Base-by-base conservation (phyloP, 1,284 basidiomycete species). In the Cutaneotrichosporon curvatum region DNA sequence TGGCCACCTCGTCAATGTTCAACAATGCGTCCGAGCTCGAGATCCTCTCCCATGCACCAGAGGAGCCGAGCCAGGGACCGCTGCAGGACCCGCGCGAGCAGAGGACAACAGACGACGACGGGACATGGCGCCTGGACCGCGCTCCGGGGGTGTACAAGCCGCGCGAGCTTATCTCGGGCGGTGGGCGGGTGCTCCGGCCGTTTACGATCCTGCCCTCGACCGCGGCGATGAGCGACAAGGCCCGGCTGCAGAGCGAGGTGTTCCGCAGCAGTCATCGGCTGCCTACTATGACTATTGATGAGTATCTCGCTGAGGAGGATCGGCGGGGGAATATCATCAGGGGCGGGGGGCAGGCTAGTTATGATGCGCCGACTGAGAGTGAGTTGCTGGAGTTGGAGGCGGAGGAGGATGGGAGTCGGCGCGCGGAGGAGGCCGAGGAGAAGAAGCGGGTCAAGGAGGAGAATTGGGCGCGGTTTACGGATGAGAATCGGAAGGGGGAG, bases 221-320 rank as follows among this genome's bases (percentile, higher is more conserved):
- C 20, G 54, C 55, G 25, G 50, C 47, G 14, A 70, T 78, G 3
- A 63, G 66, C 3, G 79, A 87, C 52, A 81, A 88, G 44, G 77
- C 83, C 36, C 78, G 82, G 23, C 62, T 94, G 8, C 81, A 83
- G 61, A 72, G 78, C 0, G 81, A 87, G 61, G 91, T 97, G 3
- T 98, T 97, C 73, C 79, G 83, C 14, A 80, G 87, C 4, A 80
- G 79, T n/a, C 82, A 96, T 67, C 79, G 85, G 19, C 74, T 98
- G 23, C 94, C 94, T 3, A 94, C 89, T 0, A 97, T 99, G 95
- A 81, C 85, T 1, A 82, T 98, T 57, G 94, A 98, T 63, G 87
- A 98, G 69, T 97, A 94, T 64, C 78, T 98, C 19, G 82, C 85
- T 57, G 83, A 91, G 50, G 94, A 98, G 67, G 73, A 77, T 44